These are phyloP conservation scores for Sporothrix schenckii DNA, from an alignment of 2,329 filamentous ascomycete species.

Conservation along the genomic window DNA sequence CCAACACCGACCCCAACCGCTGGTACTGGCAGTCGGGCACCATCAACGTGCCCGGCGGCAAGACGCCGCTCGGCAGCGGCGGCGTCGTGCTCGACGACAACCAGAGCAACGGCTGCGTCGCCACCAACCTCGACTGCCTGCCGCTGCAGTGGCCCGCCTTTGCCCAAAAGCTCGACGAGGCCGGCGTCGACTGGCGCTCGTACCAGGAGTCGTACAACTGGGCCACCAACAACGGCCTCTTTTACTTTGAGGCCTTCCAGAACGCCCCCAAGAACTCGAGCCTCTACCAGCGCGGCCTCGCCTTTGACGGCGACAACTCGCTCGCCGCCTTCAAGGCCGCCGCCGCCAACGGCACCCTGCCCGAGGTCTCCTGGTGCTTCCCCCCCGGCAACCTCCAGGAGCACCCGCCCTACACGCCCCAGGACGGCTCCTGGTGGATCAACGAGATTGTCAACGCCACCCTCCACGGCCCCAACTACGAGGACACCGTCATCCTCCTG, in stretches of 20 bases:
- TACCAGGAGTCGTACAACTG: slow-evolving; percentile 54
- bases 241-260: slow-evolving; percentile 58
- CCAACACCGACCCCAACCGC: slow-evolving; percentile 56
- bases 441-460: slow-evolving; percentile 56
- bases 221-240: slow-evolving; percentile 58
- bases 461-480: slow-evolving; percentile 52
- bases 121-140: slow-evolving; percentile 53
- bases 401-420: slow-evolving; percentile 56
- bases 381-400: slow-evolving; percentile 57
- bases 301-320: slow-evolving; percentile 46
- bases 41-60: slow-evolving; percentile 53
- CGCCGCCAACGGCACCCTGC: slow-evolving; percentile 55
- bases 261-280: slow-evolving; percentile 47
- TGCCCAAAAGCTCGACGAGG: slow-evolving; percentile 53
- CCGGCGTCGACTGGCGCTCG: slow-evolving; percentile 55
- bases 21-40: slow-evolving; percentile 46
- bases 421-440: slow-evolving; percentile 59
- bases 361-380: slow-evolving; percentile 56
- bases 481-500: slow-evolving; percentile 54
- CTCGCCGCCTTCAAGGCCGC: slow-evolving; percentile 55
- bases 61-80: slow-evolving; percentile 42
- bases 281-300: slow-evolving; percentile 52
- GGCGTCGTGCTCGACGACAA: slow-evolving; percentile 55
- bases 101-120: slow-evolving; percentile 52
- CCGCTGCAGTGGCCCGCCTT: slow-evolving; percentile 58